Evolutionary conservation across 2,329 filamentous ascomycete genomes (phyloP), one percentile per base, ranked within the genome.

Genomic region (Cryphonectria parasitica): DNA sequence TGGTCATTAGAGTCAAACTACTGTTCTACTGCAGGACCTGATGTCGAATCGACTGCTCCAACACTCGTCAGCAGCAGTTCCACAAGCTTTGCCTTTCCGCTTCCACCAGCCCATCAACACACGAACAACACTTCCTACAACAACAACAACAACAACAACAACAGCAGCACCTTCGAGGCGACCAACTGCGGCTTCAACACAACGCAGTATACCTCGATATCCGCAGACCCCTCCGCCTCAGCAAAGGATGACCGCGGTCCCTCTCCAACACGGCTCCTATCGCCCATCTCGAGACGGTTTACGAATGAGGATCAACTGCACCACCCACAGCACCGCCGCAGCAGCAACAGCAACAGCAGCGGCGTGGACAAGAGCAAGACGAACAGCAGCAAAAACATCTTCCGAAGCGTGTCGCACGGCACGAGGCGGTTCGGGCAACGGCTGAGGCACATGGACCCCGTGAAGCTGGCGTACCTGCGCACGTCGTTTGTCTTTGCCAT

Each of bases 401-500:
- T 74, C 25, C 73, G 74, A 31, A 70, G 72, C 11, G 69, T 74
- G 28, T 41, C 71, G 2, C 49, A 58, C 1, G 49, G 61, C 2
- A 52, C 54, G 15, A 56, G 69, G 41, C 74, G 58, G 45, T 77
- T 82, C 71, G 63, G 71, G 1, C 70, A 73, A 64, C 79, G 78
- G 71, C 79, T 86, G 56, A 77, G 76, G 69, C 77, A 81, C 75
- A 79, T 85, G 74, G 88, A 90, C 77, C 86, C 87, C 0, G 82
- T 90, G 74, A 90, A 90, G 80, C 80, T 88, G 5, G 87, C 87
- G 13, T 89, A 90, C 75, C 81, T 90, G 60, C 84, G 87, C 19
- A 89, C 88, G 10, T 89, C 86, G 36, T 88, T 89, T 75, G 84
- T 90, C 15, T 89, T 89, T 74, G 86, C 87, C 63, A 82, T 89